These are phyloP conservation scores for Voacanga thouarsii DNA, from an alignment of 257 asterid species.

Conservation along the genomic window DNA sequence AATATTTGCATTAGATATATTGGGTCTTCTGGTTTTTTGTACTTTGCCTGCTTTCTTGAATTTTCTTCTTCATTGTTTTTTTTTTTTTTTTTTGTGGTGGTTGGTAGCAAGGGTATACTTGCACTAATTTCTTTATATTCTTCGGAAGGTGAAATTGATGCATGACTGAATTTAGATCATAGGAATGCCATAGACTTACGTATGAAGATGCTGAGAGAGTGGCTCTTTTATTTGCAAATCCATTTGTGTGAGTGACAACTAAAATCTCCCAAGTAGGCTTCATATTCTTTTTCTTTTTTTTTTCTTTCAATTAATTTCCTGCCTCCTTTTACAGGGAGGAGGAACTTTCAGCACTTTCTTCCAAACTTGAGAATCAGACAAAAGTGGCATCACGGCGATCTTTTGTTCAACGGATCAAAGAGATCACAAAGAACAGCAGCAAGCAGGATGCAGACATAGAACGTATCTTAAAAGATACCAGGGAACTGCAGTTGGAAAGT, in stretches of 20 bases:
- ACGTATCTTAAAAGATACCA: conserved; percentile 63
- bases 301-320: not conserved
- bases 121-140: not conserved
- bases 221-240: not conserved
- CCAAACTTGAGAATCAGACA: conserved; percentile 56
- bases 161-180: not conserved
- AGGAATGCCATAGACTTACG: not conserved
- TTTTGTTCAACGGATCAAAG: conserved; percentile 59
- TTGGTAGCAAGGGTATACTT: not conserved
- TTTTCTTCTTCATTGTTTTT: not conserved
- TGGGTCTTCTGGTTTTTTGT: not conserved
- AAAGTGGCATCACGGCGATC: conserved; percentile 51
- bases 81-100: too few species aligned
- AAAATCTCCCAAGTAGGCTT: not conserved
- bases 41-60: not conserved
- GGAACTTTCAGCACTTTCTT: conserved; percentile 42
- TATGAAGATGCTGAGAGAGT: not conserved
- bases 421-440: conserved; percentile 80
- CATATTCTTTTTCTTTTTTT: not conserved
- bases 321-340: conserved; percentile 46
- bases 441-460: conserved; percentile 75
- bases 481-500: conserved; percentile 87
- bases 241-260: not conserved
- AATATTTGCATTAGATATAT: not conserved
- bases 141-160: not conserved